A percentile compares a stretch with the other conserved stretches of the same genome.
These are phyloP conservation scores for Hippophae gyantsensis DNA, from an alignment of 306 rosid species.

Conservation along the genomic window DNA sequence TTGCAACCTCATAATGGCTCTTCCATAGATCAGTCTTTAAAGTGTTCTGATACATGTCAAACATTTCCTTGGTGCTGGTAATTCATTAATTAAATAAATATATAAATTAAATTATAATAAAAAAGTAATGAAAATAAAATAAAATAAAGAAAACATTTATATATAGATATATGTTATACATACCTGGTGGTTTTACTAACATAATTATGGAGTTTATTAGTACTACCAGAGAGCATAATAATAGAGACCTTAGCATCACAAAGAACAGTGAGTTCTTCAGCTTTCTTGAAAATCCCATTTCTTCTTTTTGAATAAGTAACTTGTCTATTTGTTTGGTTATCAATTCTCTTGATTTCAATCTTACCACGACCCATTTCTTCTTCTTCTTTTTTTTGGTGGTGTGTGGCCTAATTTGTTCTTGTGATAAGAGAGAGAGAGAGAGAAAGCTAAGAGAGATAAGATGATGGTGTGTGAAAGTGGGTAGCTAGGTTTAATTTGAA, in stretches of 20 bases:
- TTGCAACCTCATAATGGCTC: conserved; percentile 56
- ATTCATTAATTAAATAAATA: neutral
- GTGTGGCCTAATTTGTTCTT: neutral
- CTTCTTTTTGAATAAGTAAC: conserved; percentile 78
- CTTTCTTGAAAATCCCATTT: conserved; percentile 85
- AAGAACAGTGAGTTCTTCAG: conserved; percentile 76
- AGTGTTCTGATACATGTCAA: conserved; percentile 55
- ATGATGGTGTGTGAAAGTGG: neutral
- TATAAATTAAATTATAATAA: too few relatives aligned
- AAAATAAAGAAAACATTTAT: neutral
- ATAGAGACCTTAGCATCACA: conserved; percentile 83
- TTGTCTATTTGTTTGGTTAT: conserved; percentile 77
- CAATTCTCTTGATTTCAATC: conserved; percentile 69
- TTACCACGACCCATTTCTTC: conserved; percentile 67
- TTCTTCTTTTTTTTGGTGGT: neutral
- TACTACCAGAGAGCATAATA: conserved; percentile 58
- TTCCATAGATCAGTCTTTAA: conserved; percentile 58
- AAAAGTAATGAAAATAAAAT: neutral
- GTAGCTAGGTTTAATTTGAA: conserved; percentile 6
- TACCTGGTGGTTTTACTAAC: conserved; percentile 49
- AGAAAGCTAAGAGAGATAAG: neutral
- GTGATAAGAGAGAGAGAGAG: neutral
- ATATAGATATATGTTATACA: neutral
- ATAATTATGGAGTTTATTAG: conserved; percentile 53
- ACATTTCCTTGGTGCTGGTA: conserved; percentile 45